Evolutionary conservation across 2,329 filamentous ascomycete species (phyloP).

Genomic region (Pseudovirgaria hyperparasitica): DNA sequence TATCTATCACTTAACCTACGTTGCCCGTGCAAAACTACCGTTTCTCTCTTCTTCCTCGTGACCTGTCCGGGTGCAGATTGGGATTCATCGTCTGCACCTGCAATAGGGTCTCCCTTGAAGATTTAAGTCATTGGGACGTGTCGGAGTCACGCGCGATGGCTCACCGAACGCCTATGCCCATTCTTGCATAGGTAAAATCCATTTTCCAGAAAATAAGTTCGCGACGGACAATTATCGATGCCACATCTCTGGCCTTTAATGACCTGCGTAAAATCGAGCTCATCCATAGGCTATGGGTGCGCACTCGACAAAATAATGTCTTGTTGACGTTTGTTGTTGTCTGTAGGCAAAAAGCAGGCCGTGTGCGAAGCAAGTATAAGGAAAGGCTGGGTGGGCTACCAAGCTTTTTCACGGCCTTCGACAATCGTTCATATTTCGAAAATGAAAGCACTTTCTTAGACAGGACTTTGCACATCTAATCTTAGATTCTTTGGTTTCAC

Average conservation of each 20-base stretch:
- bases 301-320: neutral
- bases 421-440: too few relatives aligned
- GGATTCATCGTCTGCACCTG: conserved; percentile 53
- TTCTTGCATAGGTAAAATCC: conserved; percentile 68
- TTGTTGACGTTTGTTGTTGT: conserved; percentile 1
- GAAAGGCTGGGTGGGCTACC: too few relatives aligned
- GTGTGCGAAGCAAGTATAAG: too few relatives aligned
- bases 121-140: too few relatives aligned
- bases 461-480: too few relatives aligned
- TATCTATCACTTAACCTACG: neutral
- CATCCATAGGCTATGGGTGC: conserved; percentile 5
- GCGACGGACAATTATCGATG: conserved; percentile 55
- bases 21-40: neutral
- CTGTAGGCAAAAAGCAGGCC: conserved; percentile 1
- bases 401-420: too few relatives aligned
- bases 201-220: conserved; percentile 55
- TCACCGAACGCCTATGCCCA: conserved; percentile 67
- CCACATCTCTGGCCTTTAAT: conserved; percentile 31
- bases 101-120: conserved; percentile 12
- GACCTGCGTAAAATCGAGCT: conserved; percentile 4
- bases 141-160: too few relatives aligned
- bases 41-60: conserved; percentile 39
- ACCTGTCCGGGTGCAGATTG: conserved; percentile 46
- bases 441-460: too few relatives aligned
- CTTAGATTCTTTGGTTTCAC: too few relatives aligned